Conservation (phyloP, 352 stramenopile species). For the Phytophthora podocarpi region DNA sequence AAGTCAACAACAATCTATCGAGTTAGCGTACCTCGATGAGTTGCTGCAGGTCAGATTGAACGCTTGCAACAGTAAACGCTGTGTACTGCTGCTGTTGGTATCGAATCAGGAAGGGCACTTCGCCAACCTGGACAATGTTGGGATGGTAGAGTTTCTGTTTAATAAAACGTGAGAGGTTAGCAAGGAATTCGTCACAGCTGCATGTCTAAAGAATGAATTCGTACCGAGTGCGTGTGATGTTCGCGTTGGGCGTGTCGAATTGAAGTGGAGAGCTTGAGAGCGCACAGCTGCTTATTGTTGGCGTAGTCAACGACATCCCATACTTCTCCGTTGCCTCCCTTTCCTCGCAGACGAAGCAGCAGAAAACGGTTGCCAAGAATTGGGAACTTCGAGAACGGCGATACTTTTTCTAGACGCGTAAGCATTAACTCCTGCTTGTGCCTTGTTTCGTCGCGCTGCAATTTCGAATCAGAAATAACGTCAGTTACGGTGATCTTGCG, state of each 20-base stretch:
- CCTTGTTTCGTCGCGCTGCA: constrained; percentile 68
- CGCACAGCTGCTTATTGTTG: constrained; percentile 60
- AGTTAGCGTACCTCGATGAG: constrained; percentile 57
- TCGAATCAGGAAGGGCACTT: constrained; percentile 62
- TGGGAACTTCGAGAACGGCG: constrained; percentile 74
- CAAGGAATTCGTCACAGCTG: not conserved
- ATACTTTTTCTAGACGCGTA: constrained; percentile 73
- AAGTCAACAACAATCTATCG: not conserved
- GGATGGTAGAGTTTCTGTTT: constrained; percentile 68
- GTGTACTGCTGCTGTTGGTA: constrained; percentile 78
- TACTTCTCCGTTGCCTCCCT: constrained; percentile 80
- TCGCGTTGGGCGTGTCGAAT: constrained; percentile 72
- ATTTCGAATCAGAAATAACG: constrained; percentile 12
- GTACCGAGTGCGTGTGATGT: constrained; percentile 75
- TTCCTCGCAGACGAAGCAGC: constrained; percentile 64
- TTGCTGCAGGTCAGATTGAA: constrained; percentile 75
- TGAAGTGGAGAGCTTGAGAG: constrained; percentile 77
- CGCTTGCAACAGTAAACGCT: constrained; percentile 75
- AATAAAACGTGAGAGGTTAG: constrained; percentile 9
- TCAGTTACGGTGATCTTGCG: constrained; percentile 13
- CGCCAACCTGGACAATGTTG: constrained; percentile 71
- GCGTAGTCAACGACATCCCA: constrained; percentile 84
- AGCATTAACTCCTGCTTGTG: constrained; percentile 84
- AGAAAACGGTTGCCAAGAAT: constrained; percentile 76
- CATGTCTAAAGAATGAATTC: constrained; percentile 5